Evolutionary conservation across 2,329 filamentous ascomycete species (phyloP), one percentile per base, ranked within the genome.

Genomic region (Xylaria sp.): DNA sequence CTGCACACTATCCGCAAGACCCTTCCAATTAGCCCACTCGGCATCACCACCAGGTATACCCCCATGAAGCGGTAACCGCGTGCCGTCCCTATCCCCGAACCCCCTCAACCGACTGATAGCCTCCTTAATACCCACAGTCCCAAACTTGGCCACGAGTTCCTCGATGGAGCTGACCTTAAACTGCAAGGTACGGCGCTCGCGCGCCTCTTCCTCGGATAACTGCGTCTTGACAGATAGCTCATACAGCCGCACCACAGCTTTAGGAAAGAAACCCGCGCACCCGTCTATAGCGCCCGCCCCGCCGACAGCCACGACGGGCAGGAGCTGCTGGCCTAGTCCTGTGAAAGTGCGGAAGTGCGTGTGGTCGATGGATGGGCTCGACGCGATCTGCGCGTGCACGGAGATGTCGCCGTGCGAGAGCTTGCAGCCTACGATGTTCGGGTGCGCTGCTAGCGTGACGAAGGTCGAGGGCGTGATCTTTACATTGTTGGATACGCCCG

Each of bases 401-500:
- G 88, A 90, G 55, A 91, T 84, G 75, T 91, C 88, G 60, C 88
- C 89, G 77, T 92, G 90, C 0, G 88, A 91, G 47, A 92, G 86
- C 80, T 92, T 92, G 80, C 87, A 90, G 60, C 90, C 90, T 3
- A 91, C 89, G 66, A 91, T 91, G 75, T 91, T 91, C 35, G 87
- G 84, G 76, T 91, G 89, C 63, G 84, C 80, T 6, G 90, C 83
- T 29, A 92, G 86, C 0, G 75, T 78, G 21, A 78, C 87, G 75
- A 88, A 89, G 0, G 88, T 89, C 9, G 85, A 82, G 1, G 88
- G 86, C 0, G 84, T 80, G 67, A 91, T 83, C 73, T 84, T 84
- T 74, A 91, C 82, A 73, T 88, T 87, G 81, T 91, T 92, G 10
- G 88, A 89, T 25, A 92, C 89, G 60, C 87, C 89, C 0, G 90